Evolutionary conservation across 805 yeast species (phyloP).

Genomic region (Wickerhamiella dianesei): DNA sequence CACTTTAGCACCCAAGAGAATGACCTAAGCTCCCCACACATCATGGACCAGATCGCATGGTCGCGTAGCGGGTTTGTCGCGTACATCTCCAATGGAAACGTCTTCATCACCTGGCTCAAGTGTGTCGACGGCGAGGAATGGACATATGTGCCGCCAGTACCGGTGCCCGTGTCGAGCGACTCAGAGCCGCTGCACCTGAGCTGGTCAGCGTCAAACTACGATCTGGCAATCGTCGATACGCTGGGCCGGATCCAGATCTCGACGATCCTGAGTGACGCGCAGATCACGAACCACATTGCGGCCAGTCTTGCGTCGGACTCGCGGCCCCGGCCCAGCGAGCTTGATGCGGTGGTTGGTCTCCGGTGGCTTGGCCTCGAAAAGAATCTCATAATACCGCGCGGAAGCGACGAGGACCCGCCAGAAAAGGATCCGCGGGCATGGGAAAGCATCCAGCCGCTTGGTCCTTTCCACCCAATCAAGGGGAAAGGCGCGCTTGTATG

Average conservation of each 20-base stretch:
- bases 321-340: slow-evolving; percentile 19
- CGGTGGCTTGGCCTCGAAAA: slow-evolving; percentile 70
- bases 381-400: slow-evolving; percentile 28
- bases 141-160: slow-evolving; percentile 54
- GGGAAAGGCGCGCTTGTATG: slow-evolving; percentile 61
- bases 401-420: slow-evolving; percentile 7
- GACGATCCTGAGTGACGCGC: slow-evolving; percentile 18
- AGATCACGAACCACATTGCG: slow-evolving; percentile 14
- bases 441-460: slow-evolving; percentile 36
- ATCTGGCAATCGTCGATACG: slow-evolving; percentile 65
- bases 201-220: slow-evolving; percentile 74
- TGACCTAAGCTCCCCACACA: background rate
- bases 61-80: slow-evolving; percentile 62
- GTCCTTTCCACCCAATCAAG: slow-evolving; percentile 53
- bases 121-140: slow-evolving; percentile 64
- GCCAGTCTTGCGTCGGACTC: slow-evolving; percentile 19
- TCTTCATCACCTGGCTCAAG: slow-evolving; percentile 55
- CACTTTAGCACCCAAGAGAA: background rate
- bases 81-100: slow-evolving; percentile 32
- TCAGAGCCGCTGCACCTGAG: slow-evolving; percentile 29
- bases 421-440: slow-evolving; percentile 23
- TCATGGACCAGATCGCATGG: slow-evolving; percentile 15
- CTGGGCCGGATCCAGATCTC: slow-evolving; percentile 51
- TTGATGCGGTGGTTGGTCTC: slow-evolving; percentile 33
- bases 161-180: slow-evolving; percentile 20